Base-by-base conservation (phyloP, 331 rosid species). In the Quercus phellos region DNA sequence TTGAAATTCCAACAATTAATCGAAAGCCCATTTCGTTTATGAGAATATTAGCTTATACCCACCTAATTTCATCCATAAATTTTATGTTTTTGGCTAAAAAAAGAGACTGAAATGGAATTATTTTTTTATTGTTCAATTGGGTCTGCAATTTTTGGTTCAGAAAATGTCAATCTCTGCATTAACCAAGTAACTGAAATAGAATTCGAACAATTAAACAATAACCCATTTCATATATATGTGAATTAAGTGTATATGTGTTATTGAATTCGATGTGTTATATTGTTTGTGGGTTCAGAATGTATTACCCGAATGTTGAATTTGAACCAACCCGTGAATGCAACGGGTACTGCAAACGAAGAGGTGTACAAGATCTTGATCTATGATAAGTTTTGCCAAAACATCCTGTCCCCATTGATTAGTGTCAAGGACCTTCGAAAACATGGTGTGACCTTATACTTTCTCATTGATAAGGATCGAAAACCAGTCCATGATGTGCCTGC, bases 401-500 rank as follows among this genome's bases (percentile, higher is more conserved):
- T 91, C 5, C 89, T 93, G 4, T 93, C 97, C 2, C 98, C 98
- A 0, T 63, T 93, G 84, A 93, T 93, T 76, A 88, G 86, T 75
- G 98, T 93, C 17, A 90, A 93, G 88, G 95, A 93, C 58, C 90
- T 93, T 2, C 93, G 98, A 30, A 93, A 93, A 29, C 98, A 93
- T 38, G 98, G 98, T 4, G 98, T 93, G 4, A 93, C 98, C 9
- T 93, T 93, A 10, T 93, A 87, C 78, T 91, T 87, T 75, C 93
- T 90, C 43, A 82, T 93, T 46, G 97, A 91, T 67, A 93, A 93
- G 88, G 97, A 93, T 43, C 90, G 97, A 2, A 88, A 93, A 13
- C 95, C 93, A 0, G 98, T 93, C 16, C 91, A 83, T 3, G 98
- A 89, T 12, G 98, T 93, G 22, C 98, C 98, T 35, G 97, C 98